Conservation (phyloP, 2,329 filamentous ascomycete species). For the Metarhizium humberi region DNA sequence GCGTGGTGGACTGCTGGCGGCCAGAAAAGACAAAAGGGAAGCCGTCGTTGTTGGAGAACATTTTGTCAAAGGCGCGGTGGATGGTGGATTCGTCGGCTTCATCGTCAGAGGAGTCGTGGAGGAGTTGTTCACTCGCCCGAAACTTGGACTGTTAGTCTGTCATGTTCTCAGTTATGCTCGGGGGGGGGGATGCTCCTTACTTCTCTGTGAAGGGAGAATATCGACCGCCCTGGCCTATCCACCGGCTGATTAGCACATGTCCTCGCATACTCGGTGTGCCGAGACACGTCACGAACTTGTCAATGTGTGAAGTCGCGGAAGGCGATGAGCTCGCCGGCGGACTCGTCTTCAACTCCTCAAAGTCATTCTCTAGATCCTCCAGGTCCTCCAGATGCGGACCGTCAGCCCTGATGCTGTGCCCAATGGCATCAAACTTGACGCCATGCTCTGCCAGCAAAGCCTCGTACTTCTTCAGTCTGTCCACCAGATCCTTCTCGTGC, state of each 20-base stretch:
- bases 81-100: slow-evolving; percentile 43
- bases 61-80: slow-evolving; percentile 48
- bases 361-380: slow-evolving; percentile 46
- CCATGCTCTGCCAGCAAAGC: slow-evolving; percentile 53
- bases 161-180: neutral
- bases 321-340: slow-evolving; percentile 33
- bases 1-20: slow-evolving; percentile 30
- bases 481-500: slow-evolving; percentile 60
- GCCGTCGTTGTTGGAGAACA: slow-evolving; percentile 46
- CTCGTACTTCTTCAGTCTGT: slow-evolving; percentile 62
- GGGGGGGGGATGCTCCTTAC: slow-evolving; percentile 20
- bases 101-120: slow-evolving; percentile 47
- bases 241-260: neutral
- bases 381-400: slow-evolving; percentile 35
- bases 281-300: slow-evolving; percentile 6
- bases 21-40: slow-evolving; percentile 49
- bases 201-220: slow-evolving; percentile 45
- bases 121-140: slow-evolving; percentile 36
- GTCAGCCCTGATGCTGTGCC: slow-evolving; percentile 31
- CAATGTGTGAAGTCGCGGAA: slow-evolving; percentile 15
- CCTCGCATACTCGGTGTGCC: neutral
- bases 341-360: slow-evolving; percentile 44
- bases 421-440: slow-evolving; percentile 59
- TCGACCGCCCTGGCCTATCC: slow-evolving; percentile 14
- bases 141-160: slow-evolving; percentile 27